A percentile compares a stretch with the other conserved stretches of the same genome.
phyloP scores from a whole-genome alignment of 2,329 filamentous ascomycete species.

The Elsinoe arachidis region DNA sequence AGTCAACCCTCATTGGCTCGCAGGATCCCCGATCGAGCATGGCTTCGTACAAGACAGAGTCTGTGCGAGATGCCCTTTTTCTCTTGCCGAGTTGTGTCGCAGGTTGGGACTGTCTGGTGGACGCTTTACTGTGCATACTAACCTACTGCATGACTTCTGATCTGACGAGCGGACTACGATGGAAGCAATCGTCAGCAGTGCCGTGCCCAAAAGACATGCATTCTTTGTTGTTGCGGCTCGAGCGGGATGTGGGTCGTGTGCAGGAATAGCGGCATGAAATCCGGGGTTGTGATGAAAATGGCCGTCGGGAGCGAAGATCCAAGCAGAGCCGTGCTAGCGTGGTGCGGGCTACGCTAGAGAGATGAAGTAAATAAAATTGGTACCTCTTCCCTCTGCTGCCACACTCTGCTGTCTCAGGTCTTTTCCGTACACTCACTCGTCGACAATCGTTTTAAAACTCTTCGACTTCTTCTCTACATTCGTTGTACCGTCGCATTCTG shows the following conservation, averaged over 20 bases:
- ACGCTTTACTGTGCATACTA: not conserved
- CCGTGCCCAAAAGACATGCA: too few species aligned
- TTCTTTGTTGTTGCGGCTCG: constrained; percentile 5
- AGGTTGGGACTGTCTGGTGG: not conserved
- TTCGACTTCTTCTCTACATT: constrained; percentile 8
- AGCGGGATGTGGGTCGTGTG: not conserved
- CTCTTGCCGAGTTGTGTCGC: not conserved
- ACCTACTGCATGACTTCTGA: too few species aligned
- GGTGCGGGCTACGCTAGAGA: not conserved
- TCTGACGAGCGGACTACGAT: too few species aligned
- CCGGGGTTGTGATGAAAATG: constrained; percentile 9
- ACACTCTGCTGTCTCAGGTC: not conserved
- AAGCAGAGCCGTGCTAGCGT: not conserved
- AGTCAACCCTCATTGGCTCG: too few species aligned
- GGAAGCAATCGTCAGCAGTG: too few species aligned
- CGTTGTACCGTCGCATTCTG: not conserved
- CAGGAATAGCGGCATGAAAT: not conserved
- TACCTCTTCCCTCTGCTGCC: not conserved
- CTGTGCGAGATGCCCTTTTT: not conserved
- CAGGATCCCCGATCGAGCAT: constrained; percentile 7
- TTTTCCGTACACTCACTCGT: constrained; percentile 4
- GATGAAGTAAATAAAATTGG: constrained; percentile 11
- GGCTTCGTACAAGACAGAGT: constrained; percentile 11
- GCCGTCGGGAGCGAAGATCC: not conserved
- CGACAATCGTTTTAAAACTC: not conserved